phyloP scores from a whole-genome alignment of 208 protist species.

The Trypanosomatidae sp. region DNA sequence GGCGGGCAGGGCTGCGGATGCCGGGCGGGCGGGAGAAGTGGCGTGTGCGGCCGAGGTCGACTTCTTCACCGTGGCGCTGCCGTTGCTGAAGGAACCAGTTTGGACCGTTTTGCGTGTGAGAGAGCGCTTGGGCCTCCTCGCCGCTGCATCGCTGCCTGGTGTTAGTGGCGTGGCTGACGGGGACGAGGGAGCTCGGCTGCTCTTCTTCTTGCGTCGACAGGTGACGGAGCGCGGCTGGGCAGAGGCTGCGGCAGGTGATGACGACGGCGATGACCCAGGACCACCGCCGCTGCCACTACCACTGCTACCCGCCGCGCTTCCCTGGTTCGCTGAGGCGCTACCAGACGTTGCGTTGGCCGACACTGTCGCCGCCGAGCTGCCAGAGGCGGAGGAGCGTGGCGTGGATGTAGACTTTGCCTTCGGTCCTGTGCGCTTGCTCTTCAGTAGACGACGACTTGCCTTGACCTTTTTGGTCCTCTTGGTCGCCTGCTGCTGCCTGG shows the following conservation, averaged over 20 bases:
- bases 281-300: background rate
- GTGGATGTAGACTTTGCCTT: constrained; percentile 3
- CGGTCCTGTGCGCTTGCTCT: constrained; percentile 15
- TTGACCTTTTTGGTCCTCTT: constrained; percentile 19
- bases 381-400: background rate
- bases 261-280: background rate
- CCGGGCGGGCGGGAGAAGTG: background rate
- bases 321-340: constrained; percentile 1
- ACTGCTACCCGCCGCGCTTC: background rate
- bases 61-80: constrained; percentile 1
- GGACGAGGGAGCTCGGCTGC: background rate
- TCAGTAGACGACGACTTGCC: constrained; percentile 5
- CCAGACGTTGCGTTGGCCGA: background rate
- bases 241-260: constrained; percentile 1
- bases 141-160: constrained; percentile 1
- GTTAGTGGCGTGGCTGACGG: background rate
- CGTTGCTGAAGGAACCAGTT: background rate
- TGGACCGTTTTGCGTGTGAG: background rate
- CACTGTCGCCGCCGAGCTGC: background rate
- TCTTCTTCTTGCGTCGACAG: constrained; percentile 18
- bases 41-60: background rate
- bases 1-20: background rate
- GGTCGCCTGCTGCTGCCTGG: constrained; percentile 10
- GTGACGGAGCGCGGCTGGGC: constrained; percentile 3
- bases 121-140: background rate